Conservation (phyloP, 179 eudicot species). For the Silene coronaria region DNA sequence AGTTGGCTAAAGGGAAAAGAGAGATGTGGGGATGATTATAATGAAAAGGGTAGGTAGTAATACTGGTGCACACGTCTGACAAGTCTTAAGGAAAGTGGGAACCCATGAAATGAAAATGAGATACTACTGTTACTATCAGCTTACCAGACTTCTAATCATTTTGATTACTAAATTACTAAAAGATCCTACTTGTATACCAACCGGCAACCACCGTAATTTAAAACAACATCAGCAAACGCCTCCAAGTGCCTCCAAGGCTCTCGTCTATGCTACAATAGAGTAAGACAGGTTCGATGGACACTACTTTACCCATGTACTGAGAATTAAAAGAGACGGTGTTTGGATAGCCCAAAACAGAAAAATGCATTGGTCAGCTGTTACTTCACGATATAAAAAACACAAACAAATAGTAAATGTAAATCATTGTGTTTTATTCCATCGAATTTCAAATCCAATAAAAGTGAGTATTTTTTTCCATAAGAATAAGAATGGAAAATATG, state of each 20-base stretch:
- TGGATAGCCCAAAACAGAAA: not conserved
- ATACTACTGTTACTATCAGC: slow-evolving; percentile 18
- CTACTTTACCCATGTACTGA: not conserved
- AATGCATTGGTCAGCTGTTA: too few species aligned
- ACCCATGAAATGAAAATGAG: slow-evolving; percentile 23
- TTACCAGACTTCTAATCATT: slow-evolving; percentile 14
- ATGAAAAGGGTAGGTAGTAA: slow-evolving; percentile 14
- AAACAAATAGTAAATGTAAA: not conserved
- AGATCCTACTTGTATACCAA: slow-evolving; percentile 2
- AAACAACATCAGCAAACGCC: not conserved
- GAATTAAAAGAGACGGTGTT: not conserved
- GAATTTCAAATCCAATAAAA: not conserved
- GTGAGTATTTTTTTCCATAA: not conserved
- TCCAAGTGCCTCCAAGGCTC: not conserved
- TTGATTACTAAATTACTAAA: slow-evolving; percentile 4
- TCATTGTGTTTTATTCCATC: too few species aligned
- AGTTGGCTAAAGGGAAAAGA: slow-evolving; percentile 17
- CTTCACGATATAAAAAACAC: not conserved
- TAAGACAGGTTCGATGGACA: not conserved
- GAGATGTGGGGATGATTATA: slow-evolving; percentile 12
- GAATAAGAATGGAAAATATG: not conserved
- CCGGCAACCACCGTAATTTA: too few species aligned
- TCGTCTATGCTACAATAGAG: not conserved
- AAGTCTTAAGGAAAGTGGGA: slow-evolving; percentile 24
- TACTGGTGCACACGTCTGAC: slow-evolving; percentile 31